phyloP scores from a whole-genome alignment of 1,139 yeast genomes.

The Chernovozyma sophiae-reginae region DNA sequence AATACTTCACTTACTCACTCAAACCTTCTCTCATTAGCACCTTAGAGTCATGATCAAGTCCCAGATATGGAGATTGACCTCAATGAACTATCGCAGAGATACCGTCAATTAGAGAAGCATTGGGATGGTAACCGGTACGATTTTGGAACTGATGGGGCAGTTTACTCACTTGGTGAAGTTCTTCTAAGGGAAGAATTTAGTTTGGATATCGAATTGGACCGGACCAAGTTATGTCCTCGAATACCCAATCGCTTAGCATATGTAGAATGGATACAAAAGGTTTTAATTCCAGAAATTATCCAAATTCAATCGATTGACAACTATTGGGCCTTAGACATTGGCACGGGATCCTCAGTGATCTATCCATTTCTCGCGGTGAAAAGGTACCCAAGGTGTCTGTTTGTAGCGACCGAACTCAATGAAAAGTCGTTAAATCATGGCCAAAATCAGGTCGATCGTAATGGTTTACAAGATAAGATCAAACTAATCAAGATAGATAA shows the following conservation, averaged over 20 bases:
- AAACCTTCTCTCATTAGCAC: no score
- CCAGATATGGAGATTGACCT: slow-evolving; percentile 3
- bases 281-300: neutral
- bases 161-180: slow-evolving; percentile 14
- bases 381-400: slow-evolving; percentile 4
- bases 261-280: slow-evolving; percentile 10
- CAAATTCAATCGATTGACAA: neutral
- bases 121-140: slow-evolving; percentile 2
- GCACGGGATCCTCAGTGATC: slow-evolving; percentile 20
- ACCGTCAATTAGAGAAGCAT: neutral
- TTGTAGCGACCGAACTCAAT: slow-evolving; percentile 17
- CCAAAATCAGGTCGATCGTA: neutral
- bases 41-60: no score
- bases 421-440: slow-evolving; percentile 12
- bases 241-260: slow-evolving; percentile 18
- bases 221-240: slow-evolving; percentile 18
- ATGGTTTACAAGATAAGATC: neutral
- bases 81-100: neutral
- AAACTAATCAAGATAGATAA: neutral
- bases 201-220: slow-evolving; percentile 9
- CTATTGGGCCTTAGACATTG: slow-evolving; percentile 16
- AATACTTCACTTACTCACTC: no score
- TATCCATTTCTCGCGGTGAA: slow-evolving; percentile 14
- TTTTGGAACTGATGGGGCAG: slow-evolving; percentile 3
- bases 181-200: slow-evolving; percentile 14